phyloP scores from a whole-genome alignment of 768 basidiomycete genomes.

The Rhodocollybia butyracea region DNA sequence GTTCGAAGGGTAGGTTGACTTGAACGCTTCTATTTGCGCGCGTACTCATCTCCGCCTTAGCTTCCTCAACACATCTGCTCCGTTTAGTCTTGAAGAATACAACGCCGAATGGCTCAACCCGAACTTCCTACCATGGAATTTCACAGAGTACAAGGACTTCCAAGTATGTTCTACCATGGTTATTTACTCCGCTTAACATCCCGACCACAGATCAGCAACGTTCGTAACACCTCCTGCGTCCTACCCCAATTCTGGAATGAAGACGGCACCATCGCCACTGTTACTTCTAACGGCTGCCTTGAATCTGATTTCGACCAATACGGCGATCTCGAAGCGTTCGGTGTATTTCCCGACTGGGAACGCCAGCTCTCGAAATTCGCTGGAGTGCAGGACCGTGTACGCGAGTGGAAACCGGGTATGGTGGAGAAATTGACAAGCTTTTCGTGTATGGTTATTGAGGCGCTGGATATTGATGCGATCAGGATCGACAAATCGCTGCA shows the following conservation, averaged over 20 bases:
- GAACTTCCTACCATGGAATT: constrained; percentile 78
- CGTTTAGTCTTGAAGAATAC: constrained; percentile 77
- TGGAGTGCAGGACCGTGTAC: constrained; percentile 92
- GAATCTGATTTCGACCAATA: constrained; percentile 91
- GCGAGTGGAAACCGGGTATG: constrained; percentile 85
- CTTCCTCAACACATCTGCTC: constrained; percentile 74
- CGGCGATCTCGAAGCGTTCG: constrained; percentile 96
- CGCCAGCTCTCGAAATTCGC: constrained; percentile 36
- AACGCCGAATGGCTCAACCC: constrained; percentile 72
- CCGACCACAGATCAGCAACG: constrained; percentile 52
- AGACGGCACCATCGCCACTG: constrained; percentile 52
- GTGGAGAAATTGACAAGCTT: constrained; percentile 76
- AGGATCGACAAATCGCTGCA: constrained; percentile 96
- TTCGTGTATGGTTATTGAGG: constrained; percentile 82
- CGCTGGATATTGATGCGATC: constrained; percentile 90
- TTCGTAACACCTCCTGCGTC: constrained; percentile 68
- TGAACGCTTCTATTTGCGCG: neutral
- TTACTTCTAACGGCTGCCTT: constrained; percentile 57
- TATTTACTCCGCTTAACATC: constrained; percentile 7
- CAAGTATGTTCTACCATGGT: constrained; percentile 34
- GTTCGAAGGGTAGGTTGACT: constrained; percentile 64
- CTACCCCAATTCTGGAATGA: constrained; percentile 82
- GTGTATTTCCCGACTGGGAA: constrained; percentile 63
- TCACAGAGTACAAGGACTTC: constrained; percentile 83
- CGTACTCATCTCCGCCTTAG: constrained; percentile 31